Base-by-base conservation (phyloP, 2,329 filamentous ascomycete species). In the Ambrosiella xylebori region DNA sequence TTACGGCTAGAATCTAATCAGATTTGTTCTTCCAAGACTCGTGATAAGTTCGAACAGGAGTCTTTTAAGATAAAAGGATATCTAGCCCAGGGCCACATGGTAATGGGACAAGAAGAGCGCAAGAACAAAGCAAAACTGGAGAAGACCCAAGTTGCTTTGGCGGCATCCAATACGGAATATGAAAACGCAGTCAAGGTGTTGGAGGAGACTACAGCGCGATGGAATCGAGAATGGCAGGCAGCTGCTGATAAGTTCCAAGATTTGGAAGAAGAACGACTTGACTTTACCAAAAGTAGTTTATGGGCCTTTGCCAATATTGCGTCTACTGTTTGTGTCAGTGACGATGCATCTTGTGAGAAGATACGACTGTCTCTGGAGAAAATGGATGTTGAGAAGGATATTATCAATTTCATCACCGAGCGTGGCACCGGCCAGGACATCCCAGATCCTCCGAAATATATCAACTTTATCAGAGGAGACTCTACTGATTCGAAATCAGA, bases 191-290 rank as follows among this genome's bases (percentile, higher is more conserved):
- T 98, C 61, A 97, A 97, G 70, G 78, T 87, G 1, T 77, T 98
- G 4, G 91, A 98, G 67, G 93, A 97, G 64, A 98, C 93, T 0
- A 98, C 93, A 0, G 85, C 82, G 3, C 80, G 91, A 57, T 98
- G 93, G 93, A 98, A 98, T 68, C 80, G 91, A 65, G 93, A 98
- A 69, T 98, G 93, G 93, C 98, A 97, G 71, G 82, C 87, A 17
- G 93, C 91, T 0, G 95, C 93, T 65, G 94, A 94, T 76, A 98
- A 97, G 74, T 98, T 98, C 71, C 94, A 98, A 73, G 94, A 98
- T 66, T 80, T 98, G 11, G 93, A 98, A 71, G 94, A 98, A 69
- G 93, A 98, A 71, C 80, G 93, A 49, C 78, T 98, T 44, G 93
- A 98, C 70, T 98, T 95, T 68, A 90, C 89, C 63, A 98, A 97